A percentile compares a stretch with the other conserved stretches of the same genome.
phyloP scores from a whole-genome alignment of 768 basidiomycete species.

The Lactarius pseudohatsudake region DNA sequence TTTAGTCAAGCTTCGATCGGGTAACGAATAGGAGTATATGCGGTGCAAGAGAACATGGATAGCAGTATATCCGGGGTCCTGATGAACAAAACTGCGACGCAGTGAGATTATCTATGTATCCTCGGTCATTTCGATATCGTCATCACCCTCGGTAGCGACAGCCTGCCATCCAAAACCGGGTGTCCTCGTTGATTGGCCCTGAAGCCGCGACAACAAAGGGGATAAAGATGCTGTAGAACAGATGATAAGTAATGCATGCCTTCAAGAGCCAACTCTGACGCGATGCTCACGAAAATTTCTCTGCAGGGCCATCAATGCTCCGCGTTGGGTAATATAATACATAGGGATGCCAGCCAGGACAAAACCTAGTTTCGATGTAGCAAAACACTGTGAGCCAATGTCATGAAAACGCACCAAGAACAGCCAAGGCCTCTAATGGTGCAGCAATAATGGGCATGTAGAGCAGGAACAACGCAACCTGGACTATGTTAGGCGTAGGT shows the following conservation, averaged over 20 bases:
- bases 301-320: conserved; percentile 39
- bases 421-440: conserved; percentile 82
- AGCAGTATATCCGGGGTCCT: background rate
- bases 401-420: conserved; percentile 59
- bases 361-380: conserved; percentile 51
- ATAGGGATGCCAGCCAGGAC: conserved; percentile 77
- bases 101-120: conserved; percentile 25
- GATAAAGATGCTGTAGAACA: conserved; percentile 42
- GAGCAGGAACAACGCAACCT: conserved; percentile 88
- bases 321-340: conserved; percentile 72
- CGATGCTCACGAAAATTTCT: conserved; percentile 34
- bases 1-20: background rate
- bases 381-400: conserved; percentile 15
- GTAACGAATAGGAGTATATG: background rate
- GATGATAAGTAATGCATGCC: conserved; percentile 15
- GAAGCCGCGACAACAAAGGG: conserved; percentile 46
- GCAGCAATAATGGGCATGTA: conserved; percentile 95
- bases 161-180: conserved; percentile 72
- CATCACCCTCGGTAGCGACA: conserved; percentile 69
- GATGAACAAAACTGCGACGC: background rate
- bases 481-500: background rate
- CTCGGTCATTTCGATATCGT: conserved; percentile 66
- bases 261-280: conserved; percentile 2
- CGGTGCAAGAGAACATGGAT: background rate
- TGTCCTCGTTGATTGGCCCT: conserved; percentile 45